Evolutionary conservation across 2,329 filamentous ascomycete genomes (phyloP).

Genomic region (Aspergillus tamarii): DNA sequence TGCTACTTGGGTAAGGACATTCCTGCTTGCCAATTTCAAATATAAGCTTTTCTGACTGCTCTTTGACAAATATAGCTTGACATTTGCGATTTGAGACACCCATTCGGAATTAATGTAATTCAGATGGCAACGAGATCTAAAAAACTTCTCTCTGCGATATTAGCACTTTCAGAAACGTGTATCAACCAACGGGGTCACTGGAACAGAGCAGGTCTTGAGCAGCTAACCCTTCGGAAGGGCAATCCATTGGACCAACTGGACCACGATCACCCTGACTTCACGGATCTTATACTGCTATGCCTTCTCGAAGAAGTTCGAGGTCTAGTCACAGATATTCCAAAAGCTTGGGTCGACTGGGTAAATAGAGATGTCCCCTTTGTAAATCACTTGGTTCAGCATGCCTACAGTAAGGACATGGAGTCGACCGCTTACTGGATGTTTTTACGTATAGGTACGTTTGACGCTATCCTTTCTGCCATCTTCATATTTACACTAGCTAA

Average conservation of each 20-base stretch:
- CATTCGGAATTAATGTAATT: constrained; percentile 45
- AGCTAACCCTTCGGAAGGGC: neutral
- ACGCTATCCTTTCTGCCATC: neutral
- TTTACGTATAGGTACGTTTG: constrained; percentile 30
- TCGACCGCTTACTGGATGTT: constrained; percentile 34
- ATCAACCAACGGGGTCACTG: neutral
- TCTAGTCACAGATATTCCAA: constrained; percentile 20
- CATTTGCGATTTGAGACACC: constrained; percentile 46
- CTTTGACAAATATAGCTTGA: constrained; percentile 39
- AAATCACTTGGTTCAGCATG: constrained; percentile 19
- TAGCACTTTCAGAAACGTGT: constrained; percentile 26
- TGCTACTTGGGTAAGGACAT: neutral
- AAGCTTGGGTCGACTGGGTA: constrained; percentile 18
- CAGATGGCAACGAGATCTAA: constrained; percentile 28
- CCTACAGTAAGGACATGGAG: constrained; percentile 21
- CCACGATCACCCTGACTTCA: constrained; percentile 13
- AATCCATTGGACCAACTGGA: neutral
- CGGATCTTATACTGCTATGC: constrained; percentile 17
- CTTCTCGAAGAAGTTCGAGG: constrained; percentile 18
- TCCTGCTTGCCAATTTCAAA: neutral
- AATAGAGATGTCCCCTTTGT: constrained; percentile 12
- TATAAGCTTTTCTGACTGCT: neutral
- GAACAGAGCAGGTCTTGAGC: neutral
- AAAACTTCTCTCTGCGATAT: constrained; percentile 21
- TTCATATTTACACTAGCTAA: constrained; percentile 3